Conservation (phyloP, 306 rosid genomes). For the Citrullus colocynthis region DNA sequence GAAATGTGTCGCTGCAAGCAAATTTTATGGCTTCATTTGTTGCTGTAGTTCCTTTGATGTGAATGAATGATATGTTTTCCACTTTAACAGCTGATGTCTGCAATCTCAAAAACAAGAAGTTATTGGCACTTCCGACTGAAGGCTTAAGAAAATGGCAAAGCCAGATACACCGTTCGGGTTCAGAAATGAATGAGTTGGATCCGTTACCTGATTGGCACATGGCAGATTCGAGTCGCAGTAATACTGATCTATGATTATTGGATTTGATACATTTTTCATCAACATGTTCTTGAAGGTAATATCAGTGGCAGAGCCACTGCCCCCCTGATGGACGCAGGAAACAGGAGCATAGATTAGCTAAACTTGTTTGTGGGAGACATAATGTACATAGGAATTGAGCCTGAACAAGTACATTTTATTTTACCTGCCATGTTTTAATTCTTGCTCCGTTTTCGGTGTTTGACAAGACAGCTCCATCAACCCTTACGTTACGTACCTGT, state of each 20-base stretch:
- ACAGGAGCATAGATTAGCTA: not conserved
- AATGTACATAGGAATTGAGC: not conserved
- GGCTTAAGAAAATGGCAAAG: not conserved
- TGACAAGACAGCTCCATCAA: conserved; percentile 48
- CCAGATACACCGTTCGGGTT: not conserved
- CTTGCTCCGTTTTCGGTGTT: conserved; percentile 74
- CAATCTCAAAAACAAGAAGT: conserved; percentile 4
- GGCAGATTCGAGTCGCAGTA: conserved; percentile 62
- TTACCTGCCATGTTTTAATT: conserved; percentile 98
- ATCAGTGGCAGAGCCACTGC: conserved; percentile 50
- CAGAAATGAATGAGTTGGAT: not conserved
- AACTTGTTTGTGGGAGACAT: not conserved
- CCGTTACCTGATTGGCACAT: conserved; percentile 63
- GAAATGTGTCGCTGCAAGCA: conserved; percentile 59
- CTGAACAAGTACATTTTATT: not conserved
- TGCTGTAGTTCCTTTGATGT: conserved; percentile 74
- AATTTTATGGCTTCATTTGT: conserved; percentile 56
- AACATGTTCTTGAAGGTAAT: conserved; percentile 55
- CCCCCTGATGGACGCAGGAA: conserved; percentile 43
- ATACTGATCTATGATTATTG: conserved; percentile 74
- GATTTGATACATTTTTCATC: conserved; percentile 77
- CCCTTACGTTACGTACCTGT: conserved; percentile 40
- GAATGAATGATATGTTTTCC: conserved; percentile 45
- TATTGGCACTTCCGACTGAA: not conserved
- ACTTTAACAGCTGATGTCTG: conserved; percentile 81